Evolutionary conservation across 495 filamentous ascomycete species (phyloP), one percentile per base, ranked within the genome.

Genomic region (Aspergillus sclerotioniger): DNA sequence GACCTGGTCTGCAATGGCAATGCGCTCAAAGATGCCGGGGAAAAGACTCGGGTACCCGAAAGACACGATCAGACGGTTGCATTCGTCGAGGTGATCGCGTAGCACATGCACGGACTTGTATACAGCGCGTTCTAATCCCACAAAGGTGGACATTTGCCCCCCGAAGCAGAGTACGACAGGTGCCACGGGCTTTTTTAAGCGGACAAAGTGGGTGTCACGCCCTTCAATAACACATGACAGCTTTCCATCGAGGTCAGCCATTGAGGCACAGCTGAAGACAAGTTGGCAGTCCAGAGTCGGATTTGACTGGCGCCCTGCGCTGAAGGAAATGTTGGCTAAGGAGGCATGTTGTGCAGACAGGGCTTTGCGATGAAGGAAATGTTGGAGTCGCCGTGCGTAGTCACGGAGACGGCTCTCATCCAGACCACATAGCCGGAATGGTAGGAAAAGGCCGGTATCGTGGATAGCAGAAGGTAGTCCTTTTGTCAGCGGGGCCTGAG

Each of bases 151-250:
- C 0, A 74, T 63, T 56, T 86, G 82, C 7, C 81, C 81, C 3
- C 82, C 81, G 46, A 86, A 84, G 58, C 78, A 82, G 0, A 86
- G 62, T 3, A 85, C 61, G 0, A 83, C 70, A 0, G 80, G 75
- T 0, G 44, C 58, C 1, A 15, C 17, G 4, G 66, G 67, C 46
- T 61, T 59, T 20, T 59, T 59, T 12, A 45, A 20, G 3, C 50
- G 47, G n/a, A 67, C 20, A 2, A 57, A 5, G 15, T 52, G 5
- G 28, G 17, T 32, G 17, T 57, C 12, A 3, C 57, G 35, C 10
- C 60, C 60, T 6, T 44, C 12, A 5, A 50, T 46, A 1, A 65
- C 20, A 0, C 32, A 39, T 7, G 39, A 13, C 8, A 67, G 28
- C 12, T 49, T 46, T 4, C 9, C 7, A 1, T 59, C 33, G 2